Conservation (phyloP, 2,329 filamentous ascomycete genomes). For the Alternaria triticina region DNA sequence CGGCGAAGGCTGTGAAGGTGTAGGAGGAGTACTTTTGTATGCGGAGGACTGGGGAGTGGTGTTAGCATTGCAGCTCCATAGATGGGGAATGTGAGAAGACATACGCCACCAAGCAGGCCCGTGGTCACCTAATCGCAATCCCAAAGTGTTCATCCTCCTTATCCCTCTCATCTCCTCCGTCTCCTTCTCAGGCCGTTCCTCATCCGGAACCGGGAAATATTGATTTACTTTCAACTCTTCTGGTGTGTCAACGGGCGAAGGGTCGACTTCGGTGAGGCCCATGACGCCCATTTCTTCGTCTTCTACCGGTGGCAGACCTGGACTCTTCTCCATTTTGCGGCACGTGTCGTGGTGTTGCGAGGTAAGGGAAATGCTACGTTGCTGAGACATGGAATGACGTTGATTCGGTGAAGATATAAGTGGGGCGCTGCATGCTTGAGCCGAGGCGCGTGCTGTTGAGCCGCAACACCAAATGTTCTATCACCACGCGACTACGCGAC, state of each 20-base stretch:
- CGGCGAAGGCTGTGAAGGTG: conserved; percentile 51
- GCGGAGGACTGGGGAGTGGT: conserved; percentile 63
- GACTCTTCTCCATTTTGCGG: conserved; percentile 20
- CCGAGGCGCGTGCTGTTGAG: conserved; percentile 20
- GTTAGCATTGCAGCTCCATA: conserved; percentile 2
- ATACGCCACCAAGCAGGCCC: conserved; percentile 78
- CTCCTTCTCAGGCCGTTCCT: conserved; percentile 11
- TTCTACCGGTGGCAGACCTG: conserved; percentile 26
- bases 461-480: conserved; percentile 15
- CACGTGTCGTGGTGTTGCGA: conserved; percentile 1
- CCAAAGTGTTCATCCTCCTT: conserved; percentile 43
- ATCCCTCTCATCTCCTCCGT: conserved; percentile 14
- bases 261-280: conserved; percentile 79
- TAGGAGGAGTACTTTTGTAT: conserved; percentile 91
- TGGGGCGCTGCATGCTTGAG: conserved; percentile 13
- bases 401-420: conserved; percentile 31
- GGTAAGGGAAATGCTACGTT: conserved; percentile 23
- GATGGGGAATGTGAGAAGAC: conserved; percentile 32
- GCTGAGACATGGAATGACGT: conserved; percentile 37
- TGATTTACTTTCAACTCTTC: conserved; percentile 57
- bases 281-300: conserved; percentile 60
- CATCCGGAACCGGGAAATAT: conserved; percentile 52
- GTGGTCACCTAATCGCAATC: conserved; percentile 68
- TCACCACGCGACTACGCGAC: background rate
- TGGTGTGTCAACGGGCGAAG: conserved; percentile 72